A percentile compares a stretch with the other conserved stretches of the same genome.
phyloP scores from a whole-genome alignment of 1,139 yeast genomes.

The Saccharomyces hybrid region DNA sequence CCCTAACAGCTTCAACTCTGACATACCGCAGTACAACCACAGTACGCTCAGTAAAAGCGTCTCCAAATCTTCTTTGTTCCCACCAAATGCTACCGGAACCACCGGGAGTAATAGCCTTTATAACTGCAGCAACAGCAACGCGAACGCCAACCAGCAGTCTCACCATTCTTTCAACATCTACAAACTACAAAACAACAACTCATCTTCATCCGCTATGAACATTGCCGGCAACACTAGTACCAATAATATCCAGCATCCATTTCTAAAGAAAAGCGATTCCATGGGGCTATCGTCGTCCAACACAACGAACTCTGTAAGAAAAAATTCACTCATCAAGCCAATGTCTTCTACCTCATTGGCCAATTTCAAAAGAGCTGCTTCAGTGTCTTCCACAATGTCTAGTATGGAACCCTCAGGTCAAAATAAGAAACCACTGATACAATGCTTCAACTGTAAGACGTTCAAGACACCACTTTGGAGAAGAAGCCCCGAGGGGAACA shows the following conservation, averaged over 20 bases:
- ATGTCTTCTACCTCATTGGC: conserved; percentile 26
- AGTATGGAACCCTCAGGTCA: conserved; percentile 1
- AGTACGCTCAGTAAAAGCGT: background rate
- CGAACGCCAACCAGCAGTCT: background rate
- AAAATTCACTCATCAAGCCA: conserved; percentile 24
- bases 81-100: background rate
- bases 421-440: conserved; percentile 27
- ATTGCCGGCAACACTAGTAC: background rate
- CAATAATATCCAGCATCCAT: conserved; percentile 2
- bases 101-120: background rate
- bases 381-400: conserved; percentile 9
- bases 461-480: conserved; percentile 95
- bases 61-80: background rate
- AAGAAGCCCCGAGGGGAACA: conserved; percentile 84
- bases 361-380: conserved; percentile 21
- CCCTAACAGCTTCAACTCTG: conserved; percentile 29
- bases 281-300: conserved; percentile 14
- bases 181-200: background rate
- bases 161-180: background rate
- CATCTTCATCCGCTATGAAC: background rate
- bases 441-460: conserved; percentile 86
- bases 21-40: conserved; percentile 7
- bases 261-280: conserved; percentile 5
- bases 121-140: background rate
- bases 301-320: conserved; percentile 25